Evolutionary conservation across 176 grass and related monocot species (phyloP), one percentile per base, ranked within the genome.

Genomic region (Phragmites australis): DNA sequence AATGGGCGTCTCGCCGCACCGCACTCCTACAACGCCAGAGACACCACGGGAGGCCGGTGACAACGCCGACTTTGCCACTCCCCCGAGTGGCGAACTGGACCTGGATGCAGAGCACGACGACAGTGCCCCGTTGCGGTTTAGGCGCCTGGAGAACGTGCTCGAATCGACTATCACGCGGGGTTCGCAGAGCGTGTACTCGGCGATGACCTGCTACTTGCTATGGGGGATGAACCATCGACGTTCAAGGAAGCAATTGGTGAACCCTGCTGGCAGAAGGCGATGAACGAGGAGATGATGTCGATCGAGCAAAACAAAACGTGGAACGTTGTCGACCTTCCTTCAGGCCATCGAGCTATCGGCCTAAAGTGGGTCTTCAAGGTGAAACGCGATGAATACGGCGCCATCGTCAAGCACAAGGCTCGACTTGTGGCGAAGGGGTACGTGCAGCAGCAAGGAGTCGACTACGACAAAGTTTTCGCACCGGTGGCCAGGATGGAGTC

Each of bases 81-180:
- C 54, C 2, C 54, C 22, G 0, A 26, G 22, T 2, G 54, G 22
- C 22, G 22, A 25, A 2, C 3, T 26, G 9, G 22, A 57, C 22
- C 22, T 57, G 0, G 54, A 57, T 2, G 22, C 1, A 0, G 54
- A 57, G 2, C 54, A 26, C 0, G 54, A 57, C 9, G 22, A 26
- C 9, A 2, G 26, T 0, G 54, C 10, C 0, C 54, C 22, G 2
- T 5, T 13, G 0, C 9, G 9, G 0, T 57, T 57, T 9, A 23
- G 54, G 22, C 11, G 2, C 1, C 0, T 57, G 9, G 54, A 57
- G 1, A 26, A 26, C n/a, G 3, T 57, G 0, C 54, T 57, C 22
- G 9, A 9, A 8, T 1, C 2, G 5, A 0, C 2, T 7, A 1
- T 6, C 54, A 37, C 5, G 3, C 34, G 9, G 54, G 22, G 0